Percentiles rank a stretch among this genome's conserved stretches.
These are phyloP conservation scores for Phytophthora podocarpi DNA, from an alignment of 352 stramenopile genomes.

Conservation along the genomic window DNA sequence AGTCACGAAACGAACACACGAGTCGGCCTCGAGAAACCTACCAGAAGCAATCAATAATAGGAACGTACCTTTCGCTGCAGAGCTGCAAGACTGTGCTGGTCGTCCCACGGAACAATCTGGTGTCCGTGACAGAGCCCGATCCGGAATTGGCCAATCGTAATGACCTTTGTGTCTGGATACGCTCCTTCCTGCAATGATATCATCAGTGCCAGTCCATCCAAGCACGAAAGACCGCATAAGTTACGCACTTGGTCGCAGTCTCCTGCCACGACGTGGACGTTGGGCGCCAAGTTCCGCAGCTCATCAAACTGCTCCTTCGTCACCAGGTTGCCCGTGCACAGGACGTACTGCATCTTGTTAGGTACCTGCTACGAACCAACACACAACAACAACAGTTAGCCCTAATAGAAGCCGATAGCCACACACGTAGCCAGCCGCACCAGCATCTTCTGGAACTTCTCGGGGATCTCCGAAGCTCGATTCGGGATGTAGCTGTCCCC, in stretches of 20 bases:
- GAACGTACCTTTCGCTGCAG: slow-evolving; percentile 82
- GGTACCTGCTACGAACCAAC: slow-evolving; percentile 73
- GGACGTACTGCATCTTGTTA: slow-evolving; percentile 98
- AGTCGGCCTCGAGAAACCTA: neutral
- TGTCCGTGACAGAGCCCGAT: slow-evolving; percentile 98
- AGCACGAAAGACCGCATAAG: neutral
- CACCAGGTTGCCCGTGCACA: slow-evolving; percentile 98
- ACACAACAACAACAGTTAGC: neutral
- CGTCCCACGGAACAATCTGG: slow-evolving; percentile 94
- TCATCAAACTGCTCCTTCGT: slow-evolving; percentile 96
- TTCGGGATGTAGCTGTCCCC: slow-evolving; percentile 98
- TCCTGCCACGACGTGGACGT: slow-evolving; percentile 95
- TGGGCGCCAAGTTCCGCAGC: slow-evolving; percentile 94
- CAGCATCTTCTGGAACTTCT: slow-evolving; percentile 96
- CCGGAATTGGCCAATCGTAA: slow-evolving; percentile 96
- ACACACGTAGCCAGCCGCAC: slow-evolving; percentile 27
- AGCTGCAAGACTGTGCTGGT: slow-evolving; percentile 86
- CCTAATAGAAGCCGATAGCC: neutral
- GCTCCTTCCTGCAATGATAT: slow-evolving; percentile 46
- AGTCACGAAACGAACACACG: neutral
- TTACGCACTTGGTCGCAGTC: slow-evolving; percentile 92
- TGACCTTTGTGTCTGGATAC: slow-evolving; percentile 95
- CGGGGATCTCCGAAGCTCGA: slow-evolving; percentile 92
- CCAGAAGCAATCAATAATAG: neutral
- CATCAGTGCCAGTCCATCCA: neutral